Evolutionary conservation across 2,329 filamentous ascomycete genomes (phyloP).

Genomic region (Phymatotrichopsis omnivora): DNA sequence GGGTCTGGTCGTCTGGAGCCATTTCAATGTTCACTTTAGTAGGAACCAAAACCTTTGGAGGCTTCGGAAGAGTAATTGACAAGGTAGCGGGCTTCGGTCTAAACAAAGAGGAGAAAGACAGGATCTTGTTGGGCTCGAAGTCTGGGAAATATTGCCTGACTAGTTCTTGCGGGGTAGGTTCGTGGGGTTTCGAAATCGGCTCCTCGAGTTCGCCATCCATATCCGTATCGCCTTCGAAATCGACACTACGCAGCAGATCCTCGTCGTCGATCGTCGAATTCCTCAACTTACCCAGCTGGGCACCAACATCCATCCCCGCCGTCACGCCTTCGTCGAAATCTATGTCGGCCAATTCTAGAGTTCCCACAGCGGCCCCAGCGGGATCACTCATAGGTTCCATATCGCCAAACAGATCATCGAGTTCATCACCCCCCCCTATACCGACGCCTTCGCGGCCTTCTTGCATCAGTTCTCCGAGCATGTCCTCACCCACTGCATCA

Average conservation of each 20-base stretch:
- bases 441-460: slow-evolving; percentile 9
- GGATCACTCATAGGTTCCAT: slow-evolving; percentile 33
- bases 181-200: slow-evolving; percentile 2
- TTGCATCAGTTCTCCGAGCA: slow-evolving; percentile 28
- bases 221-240: background rate
- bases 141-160: slow-evolving; percentile 71
- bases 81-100: slow-evolving; percentile 67
- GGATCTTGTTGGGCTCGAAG: slow-evolving; percentile 63
- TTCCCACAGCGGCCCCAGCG: slow-evolving; percentile 17
- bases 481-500: slow-evolving; percentile 31
- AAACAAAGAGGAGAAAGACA: slow-evolving; percentile 73
- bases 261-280: background rate
- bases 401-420: slow-evolving; percentile 44
- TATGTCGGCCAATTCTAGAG: slow-evolving; percentile 13
- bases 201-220: slow-evolving; percentile 3
- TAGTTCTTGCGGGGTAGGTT: slow-evolving; percentile 59
- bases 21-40: slow-evolving; percentile 84
- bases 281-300: slow-evolving; percentile 15
- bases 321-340: slow-evolving; percentile 13
- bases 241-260: background rate
- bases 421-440: slow-evolving; percentile 31
- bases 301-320: slow-evolving; percentile 7
- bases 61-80: slow-evolving; percentile 67
- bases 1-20: slow-evolving; percentile 73
- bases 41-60: slow-evolving; percentile 69